Evolutionary conservation across 1,284 basidiomycete genomes (phyloP).

Genomic region (Rhodotorula sp.): DNA sequence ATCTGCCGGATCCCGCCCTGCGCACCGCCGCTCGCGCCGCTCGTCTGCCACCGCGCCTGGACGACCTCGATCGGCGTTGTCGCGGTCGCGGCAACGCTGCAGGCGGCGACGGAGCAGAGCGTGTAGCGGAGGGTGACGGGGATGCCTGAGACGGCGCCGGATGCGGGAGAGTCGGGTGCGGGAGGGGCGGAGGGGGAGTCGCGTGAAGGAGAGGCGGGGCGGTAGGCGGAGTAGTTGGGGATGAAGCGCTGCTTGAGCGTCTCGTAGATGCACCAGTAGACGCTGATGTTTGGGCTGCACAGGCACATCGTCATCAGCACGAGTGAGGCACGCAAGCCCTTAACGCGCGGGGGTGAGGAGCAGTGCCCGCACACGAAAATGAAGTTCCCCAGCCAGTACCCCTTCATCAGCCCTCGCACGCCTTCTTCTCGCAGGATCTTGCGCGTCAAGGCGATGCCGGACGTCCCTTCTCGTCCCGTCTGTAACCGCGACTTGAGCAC

Average conservation of each 20-base stretch:
- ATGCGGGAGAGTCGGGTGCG: background rate
- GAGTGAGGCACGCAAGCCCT: background rate
- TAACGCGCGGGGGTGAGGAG: background rate
- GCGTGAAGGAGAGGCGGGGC: background rate
- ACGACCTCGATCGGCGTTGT: slow-evolving; percentile 45
- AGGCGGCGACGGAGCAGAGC: slow-evolving; percentile 40
- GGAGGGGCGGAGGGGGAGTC: too few relatives aligned
- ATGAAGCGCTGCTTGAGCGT: slow-evolving; percentile 43
- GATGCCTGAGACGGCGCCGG: slow-evolving; percentile 1
- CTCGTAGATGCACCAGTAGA: slow-evolving; percentile 41
- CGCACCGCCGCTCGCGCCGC: slow-evolving; percentile 21
- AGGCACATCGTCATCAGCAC: too few relatives aligned
- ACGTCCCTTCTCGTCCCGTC: slow-evolving; percentile 42
- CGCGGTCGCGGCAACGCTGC: slow-evolving; percentile 30
- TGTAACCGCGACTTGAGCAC: slow-evolving; percentile 44
- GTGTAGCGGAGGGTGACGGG: slow-evolving; percentile 41
- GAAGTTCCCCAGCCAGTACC: slow-evolving; percentile 17
- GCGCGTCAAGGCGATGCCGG: slow-evolving; percentile 32
- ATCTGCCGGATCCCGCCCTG: slow-evolving; percentile 34
- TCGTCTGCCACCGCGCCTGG: slow-evolving; percentile 45
- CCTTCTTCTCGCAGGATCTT: slow-evolving; percentile 44
- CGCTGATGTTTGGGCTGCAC: slow-evolving; percentile 15
- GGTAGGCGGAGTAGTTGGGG: slow-evolving; percentile 36
- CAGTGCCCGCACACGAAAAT: slow-evolving; percentile 5
- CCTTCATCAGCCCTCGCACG: slow-evolving; percentile 32